Base-by-base conservation (phyloP, 2,329 filamentous ascomycete species). In the Colletotrichum camelliae region DNA sequence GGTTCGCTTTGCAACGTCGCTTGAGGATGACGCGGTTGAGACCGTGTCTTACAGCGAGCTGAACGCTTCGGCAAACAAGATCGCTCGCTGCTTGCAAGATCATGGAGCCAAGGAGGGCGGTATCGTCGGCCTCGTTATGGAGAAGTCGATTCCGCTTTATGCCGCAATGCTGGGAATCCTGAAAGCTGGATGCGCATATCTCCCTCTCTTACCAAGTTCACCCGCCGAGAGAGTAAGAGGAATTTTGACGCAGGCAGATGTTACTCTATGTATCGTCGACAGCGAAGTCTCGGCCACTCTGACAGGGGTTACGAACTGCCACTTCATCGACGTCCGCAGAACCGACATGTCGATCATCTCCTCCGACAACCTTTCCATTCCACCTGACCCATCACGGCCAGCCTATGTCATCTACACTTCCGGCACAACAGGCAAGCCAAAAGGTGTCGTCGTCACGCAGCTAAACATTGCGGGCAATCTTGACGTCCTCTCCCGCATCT, bases 321-420 rank as follows among this genome's bases (percentile, higher is more conserved):
- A 62, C 1, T 66, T 83, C 5, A 31, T 89, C 7, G 80, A 87
- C 55, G 62, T 90, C 0, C 77, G 86, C 2, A 58, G 75, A 3
- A 64, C 77, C 1, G 35, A 78, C 1, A 72, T 88, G 60, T 43
- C 77, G 8, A 37, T 72, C 1, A 84, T 86, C 60, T 77, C 84
- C 2, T 71, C 77, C 2, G 67, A 81, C 0, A 89, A 91, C 58
- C 78, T 87, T 2, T 73, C 81, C 2, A 82, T 86, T 2, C 64
- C 80, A 0, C 83, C 86, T 5, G 81, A 89, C 62, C 85, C 86
- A 0, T 86, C 88, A 2, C 86, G 91, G 16, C 81, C 94, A 4
- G 93, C 94, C 8, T 97, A 97, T 81, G 91, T 94, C 21, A 93
- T 97, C 2, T 97, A 94, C 82, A 97, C 95, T 0, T 96, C 94